Conservation (phyloP, 2,329 filamentous ascomycete genomes). For the Fusarium longipes region DNA sequence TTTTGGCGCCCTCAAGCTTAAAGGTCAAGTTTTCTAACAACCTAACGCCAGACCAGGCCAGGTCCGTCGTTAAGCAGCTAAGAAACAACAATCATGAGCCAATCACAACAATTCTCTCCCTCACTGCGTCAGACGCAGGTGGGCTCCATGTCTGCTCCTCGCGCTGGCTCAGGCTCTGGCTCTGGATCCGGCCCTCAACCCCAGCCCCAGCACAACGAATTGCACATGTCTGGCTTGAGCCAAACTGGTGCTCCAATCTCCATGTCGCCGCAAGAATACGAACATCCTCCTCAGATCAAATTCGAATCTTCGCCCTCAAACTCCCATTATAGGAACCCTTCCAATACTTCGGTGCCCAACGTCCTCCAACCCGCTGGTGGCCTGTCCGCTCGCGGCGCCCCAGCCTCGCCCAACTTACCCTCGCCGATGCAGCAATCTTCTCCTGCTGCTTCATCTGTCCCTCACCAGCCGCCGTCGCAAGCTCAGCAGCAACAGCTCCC, state of each 20-base stretch:
- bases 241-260: slow-evolving; percentile 45
- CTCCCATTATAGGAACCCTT: slow-evolving; percentile 55
- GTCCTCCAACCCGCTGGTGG: slow-evolving; percentile 67
- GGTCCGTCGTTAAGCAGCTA: slow-evolving; percentile 27
- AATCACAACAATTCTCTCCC: slow-evolving; percentile 54
- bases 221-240: slow-evolving; percentile 64
- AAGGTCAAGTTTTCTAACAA: slow-evolving; percentile 4
- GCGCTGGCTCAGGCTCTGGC: slow-evolving; percentile 15
- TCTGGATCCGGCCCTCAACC: slow-evolving; percentile 40
- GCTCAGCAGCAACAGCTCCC: slow-evolving; percentile 48
- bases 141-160: slow-evolving; percentile 39
- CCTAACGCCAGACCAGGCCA: slow-evolving; percentile 13
- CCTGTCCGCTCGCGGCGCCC: slow-evolving; percentile 50
- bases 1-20: background rate
- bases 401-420: slow-evolving; percentile 56
- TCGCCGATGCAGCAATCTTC: slow-evolving; percentile 59
- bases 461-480: slow-evolving; percentile 53
- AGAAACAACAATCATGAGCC: slow-evolving; percentile 50
- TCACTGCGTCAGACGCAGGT: slow-evolving; percentile 46
- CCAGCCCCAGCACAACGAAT: slow-evolving; percentile 60
- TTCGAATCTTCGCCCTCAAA: slow-evolving; percentile 58
- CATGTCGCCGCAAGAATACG: slow-evolving; percentile 62
- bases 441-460: slow-evolving; percentile 48
- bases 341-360: slow-evolving; percentile 63
- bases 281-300: slow-evolving; percentile 64